phyloP scores from a whole-genome alignment of 164 flowering plant species.

The Sedum album region DNA sequence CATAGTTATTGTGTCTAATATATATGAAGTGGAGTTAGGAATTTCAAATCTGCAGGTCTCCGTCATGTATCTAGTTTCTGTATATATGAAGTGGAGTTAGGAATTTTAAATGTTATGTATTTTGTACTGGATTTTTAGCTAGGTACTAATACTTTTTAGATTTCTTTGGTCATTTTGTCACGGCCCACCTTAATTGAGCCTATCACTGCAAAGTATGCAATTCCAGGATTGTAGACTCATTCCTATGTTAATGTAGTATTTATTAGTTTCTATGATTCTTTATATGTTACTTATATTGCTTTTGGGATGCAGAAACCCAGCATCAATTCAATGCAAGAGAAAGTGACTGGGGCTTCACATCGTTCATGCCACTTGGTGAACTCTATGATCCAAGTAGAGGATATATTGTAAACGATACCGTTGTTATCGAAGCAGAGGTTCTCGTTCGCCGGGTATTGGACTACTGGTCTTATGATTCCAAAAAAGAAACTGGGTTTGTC shows the following conservation, averaged over 20 bases:
- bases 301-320: constrained; percentile 56
- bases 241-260: neutral
- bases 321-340: constrained; percentile 84
- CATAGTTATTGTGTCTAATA: neutral
- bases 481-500: constrained; percentile 34
- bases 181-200: neutral
- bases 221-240: neutral
- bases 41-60: neutral
- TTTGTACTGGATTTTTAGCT: neutral
- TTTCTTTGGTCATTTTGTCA: neutral
- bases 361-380: constrained; percentile 88
- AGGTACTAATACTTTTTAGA: neutral
- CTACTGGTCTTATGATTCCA: constrained; percentile 29
- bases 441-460: constrained; percentile 29
- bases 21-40: neutral
- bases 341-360: constrained; percentile 93
- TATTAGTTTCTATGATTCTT: neutral
- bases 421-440: constrained; percentile 76
- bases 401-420: constrained; percentile 59
- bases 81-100: too few relatives aligned
- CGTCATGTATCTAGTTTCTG: neutral
- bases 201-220: constrained; percentile 1
- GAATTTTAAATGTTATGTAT: too few relatives aligned
- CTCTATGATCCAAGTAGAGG: constrained; percentile 73
- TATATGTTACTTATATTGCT: neutral